Conservation (phyloP, 2,329 filamentous ascomycete genomes). For the Alternaria solani region DNA sequence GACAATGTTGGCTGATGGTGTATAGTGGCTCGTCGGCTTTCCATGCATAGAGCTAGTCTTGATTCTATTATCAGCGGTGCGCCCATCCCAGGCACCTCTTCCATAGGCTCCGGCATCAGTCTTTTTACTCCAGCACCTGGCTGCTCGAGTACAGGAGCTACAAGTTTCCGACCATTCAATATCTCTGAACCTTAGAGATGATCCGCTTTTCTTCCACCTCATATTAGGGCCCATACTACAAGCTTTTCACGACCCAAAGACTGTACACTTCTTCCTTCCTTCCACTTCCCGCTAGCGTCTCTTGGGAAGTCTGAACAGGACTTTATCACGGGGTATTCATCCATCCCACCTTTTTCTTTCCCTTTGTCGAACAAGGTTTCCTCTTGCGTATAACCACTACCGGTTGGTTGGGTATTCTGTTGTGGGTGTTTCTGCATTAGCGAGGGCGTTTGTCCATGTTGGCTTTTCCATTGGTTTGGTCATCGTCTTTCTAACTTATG, state of each 20-base stretch:
- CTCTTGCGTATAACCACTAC: conserved; percentile 8
- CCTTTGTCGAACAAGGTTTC: conserved; percentile 3
- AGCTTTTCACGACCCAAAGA: background rate
- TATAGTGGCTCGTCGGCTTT: conserved; percentile 14
- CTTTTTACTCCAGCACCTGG: background rate
- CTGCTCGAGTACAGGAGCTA: background rate
- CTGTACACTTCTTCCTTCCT: background rate
- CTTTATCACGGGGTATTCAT: background rate
- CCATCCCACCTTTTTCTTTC: background rate
- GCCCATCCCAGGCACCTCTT: background rate
- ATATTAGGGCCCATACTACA: background rate
- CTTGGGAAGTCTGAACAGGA: conserved; percentile 5
- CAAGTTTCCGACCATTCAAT: conserved; percentile 4
- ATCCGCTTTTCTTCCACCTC: background rate
- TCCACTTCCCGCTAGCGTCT: conserved; percentile 9
- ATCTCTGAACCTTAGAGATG: conserved; percentile 24
- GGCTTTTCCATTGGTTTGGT: background rate
- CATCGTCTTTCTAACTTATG: background rate
- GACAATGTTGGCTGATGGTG: background rate
- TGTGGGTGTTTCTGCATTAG: conserved; percentile 39
- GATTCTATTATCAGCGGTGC: background rate
- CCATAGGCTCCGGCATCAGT: background rate
- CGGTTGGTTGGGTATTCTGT: conserved; percentile 13
- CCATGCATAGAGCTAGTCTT: conserved; percentile 3
- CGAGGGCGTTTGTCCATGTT: conserved; percentile 33